phyloP scores from a whole-genome alignment of 306 rosid genomes.

The Cucurbita moschata region DNA sequence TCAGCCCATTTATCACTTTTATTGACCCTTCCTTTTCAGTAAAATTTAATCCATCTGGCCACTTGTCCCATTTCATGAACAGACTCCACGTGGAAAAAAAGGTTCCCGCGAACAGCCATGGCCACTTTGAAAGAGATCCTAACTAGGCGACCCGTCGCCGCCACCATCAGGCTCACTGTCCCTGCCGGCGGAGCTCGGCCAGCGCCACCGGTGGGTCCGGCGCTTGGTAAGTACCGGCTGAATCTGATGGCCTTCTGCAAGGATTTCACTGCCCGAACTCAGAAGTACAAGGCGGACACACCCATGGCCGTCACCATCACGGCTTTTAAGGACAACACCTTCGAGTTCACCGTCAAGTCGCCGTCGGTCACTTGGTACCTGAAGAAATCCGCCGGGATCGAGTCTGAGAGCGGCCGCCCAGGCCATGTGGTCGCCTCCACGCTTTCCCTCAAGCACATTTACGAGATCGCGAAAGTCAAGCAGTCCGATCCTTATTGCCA shows the following conservation, averaged over 20 bases:
- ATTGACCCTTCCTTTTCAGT: neutral
- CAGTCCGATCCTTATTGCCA: constrained; percentile 63
- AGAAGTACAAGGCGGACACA: constrained; percentile 58
- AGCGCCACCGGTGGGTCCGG: constrained; percentile 67
- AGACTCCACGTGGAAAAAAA: neutral
- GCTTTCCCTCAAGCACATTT: constrained; percentile 51
- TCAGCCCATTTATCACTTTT: neutral
- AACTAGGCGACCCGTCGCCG: constrained; percentile 52
- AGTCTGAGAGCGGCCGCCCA: constrained; percentile 56
- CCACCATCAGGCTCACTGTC: constrained; percentile 56
- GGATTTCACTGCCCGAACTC: constrained; percentile 80
- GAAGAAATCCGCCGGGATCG: constrained; percentile 70
- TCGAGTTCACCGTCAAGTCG: constrained; percentile 61
- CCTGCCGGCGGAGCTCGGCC: constrained; percentile 69
- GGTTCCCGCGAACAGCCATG: constrained; percentile 20
- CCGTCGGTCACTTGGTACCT: constrained; percentile 69
- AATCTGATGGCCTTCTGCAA: constrained; percentile 92
- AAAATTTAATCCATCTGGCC: neutral
- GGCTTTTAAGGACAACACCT: constrained; percentile 81
- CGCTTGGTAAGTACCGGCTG: constrained; percentile 69
- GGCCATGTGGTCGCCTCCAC: constrained; percentile 56
- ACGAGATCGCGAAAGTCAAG: constrained; percentile 73
- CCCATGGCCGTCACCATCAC: constrained; percentile 82
- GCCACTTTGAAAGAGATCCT: constrained; percentile 56
- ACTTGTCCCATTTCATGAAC: neutral